A percentile compares a stretch with the other conserved stretches of the same genome.
Conservation (phyloP, 495 filamentous ascomycete genomes). For the Aspergillus nanangensis region DNA sequence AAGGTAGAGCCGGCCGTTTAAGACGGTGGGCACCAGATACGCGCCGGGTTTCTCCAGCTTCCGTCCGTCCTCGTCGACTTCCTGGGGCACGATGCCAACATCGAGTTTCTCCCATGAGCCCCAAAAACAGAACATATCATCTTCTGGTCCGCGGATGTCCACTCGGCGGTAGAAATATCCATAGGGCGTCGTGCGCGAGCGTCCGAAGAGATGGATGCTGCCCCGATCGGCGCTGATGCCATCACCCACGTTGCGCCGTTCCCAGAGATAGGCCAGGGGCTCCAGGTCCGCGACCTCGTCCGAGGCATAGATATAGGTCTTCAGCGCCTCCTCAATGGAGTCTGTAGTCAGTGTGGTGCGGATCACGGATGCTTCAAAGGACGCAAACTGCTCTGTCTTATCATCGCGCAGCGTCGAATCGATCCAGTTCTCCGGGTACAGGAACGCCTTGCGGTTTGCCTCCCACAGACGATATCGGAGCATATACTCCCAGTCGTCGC, state of each 20-base stretch:
- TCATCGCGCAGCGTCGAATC: conserved; percentile 32
- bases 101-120: too few relatives aligned
- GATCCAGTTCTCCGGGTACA: conserved; percentile 39
- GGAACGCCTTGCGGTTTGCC: conserved; percentile 33
- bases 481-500: conserved; percentile 19
- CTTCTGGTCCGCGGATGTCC: too few relatives aligned
- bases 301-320: conserved; percentile 14
- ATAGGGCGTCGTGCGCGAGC: background rate
- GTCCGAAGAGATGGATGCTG: conserved; percentile 2
- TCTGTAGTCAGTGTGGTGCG: conserved; percentile 16
- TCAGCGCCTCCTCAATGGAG: conserved; percentile 8
- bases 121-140: too few relatives aligned
- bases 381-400: conserved; percentile 25
- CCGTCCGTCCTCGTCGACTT: background rate
- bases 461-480: conserved; percentile 22
- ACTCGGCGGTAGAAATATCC: too few relatives aligned
- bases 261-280: conserved; percentile 4
- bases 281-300: conserved; percentile 19
- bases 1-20: background rate
- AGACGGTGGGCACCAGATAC: background rate
- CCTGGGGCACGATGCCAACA: too few relatives aligned
- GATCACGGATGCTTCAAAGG: conserved; percentile 21
- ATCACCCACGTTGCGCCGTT: background rate
- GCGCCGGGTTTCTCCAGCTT: background rate
- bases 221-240: too few relatives aligned